Base-by-base conservation (phyloP, 306 rosid genomes). In the Vicia villosa region DNA sequence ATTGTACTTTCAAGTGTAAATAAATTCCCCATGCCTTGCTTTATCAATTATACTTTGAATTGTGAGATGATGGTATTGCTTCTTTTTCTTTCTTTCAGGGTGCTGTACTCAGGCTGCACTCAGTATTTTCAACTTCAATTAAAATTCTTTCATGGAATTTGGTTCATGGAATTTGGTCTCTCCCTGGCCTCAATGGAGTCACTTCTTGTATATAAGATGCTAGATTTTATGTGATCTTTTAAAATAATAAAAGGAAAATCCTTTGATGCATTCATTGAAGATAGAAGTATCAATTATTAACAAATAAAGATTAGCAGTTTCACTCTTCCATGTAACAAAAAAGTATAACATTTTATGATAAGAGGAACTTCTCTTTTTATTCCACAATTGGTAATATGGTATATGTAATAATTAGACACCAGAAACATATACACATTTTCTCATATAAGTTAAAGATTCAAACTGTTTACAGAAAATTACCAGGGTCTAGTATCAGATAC, bases 391-490 rank as follows among this genome's bases (percentile, higher is more conserved):
- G 10, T 34, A 34, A 34, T 34, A 10, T 5, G 38, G 38, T 34
- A 34, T 34, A 6, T 34, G 49, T 13, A 42, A 12, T n/a, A 14
- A 42, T 14, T 12, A 14, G 8, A 42, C 49, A 13, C 49, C 49
- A 1, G 49, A 42, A 42, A 42, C 7, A 42, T 42, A 78, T 47
- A 26, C 36, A 72, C 38, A 47, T 1, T 26, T 52, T 56, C 7
- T 69, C 66, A 34, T 46, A 47, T 0, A 54, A 74, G 28, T 40
- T 2, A 28, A 67, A 51, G 20, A 26, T n/a, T 10, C 59, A 20
- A 73, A 50, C 54, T 54, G 63, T 76, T 76, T 65, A 81, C 73
- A 63, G 42, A 66, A n/a, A 67, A 58, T 26, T 6, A 50, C 61
- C 46, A 61, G 50, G 59, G 61, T 68, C 46, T 42, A 20, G 20